phyloP scores from a whole-genome alignment of 108 stramenopile genomes.

The Skeletonema menzelii region DNA sequence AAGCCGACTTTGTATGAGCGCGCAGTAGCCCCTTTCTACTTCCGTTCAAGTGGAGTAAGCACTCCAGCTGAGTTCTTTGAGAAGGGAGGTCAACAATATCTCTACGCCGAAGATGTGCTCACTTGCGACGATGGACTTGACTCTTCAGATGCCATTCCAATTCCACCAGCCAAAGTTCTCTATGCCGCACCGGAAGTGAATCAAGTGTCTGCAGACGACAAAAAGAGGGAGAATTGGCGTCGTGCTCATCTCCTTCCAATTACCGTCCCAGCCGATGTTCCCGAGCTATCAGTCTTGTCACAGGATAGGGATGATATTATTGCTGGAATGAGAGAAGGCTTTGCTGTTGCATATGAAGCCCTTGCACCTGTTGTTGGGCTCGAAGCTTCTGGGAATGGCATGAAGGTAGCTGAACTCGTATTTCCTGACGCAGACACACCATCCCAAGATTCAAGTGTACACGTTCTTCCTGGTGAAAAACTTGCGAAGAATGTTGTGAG shows the following conservation, averaged over 20 bases:
- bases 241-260: constrained; percentile 71
- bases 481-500: neutral
- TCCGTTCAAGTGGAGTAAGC: constrained; percentile 58
- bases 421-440: constrained; percentile 22
- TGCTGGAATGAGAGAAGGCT: constrained; percentile 69
- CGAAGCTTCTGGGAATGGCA: constrained; percentile 15
- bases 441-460: neutral
- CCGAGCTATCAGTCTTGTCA: constrained; percentile 58
- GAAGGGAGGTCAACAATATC: constrained; percentile 80
- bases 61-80: constrained; percentile 74
- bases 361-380: constrained; percentile 58
- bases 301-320: constrained; percentile 69
- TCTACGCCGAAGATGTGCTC: constrained; percentile 79
- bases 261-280: constrained; percentile 55
- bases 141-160: constrained; percentile 41
- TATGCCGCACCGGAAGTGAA: constrained; percentile 50
- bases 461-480: neutral
- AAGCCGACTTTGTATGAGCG: constrained; percentile 73
- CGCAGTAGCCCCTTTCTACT: constrained; percentile 73
- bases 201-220: constrained; percentile 1
- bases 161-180: constrained; percentile 72
- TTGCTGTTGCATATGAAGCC: constrained; percentile 72
- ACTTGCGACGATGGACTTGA: constrained; percentile 61
- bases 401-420: constrained; percentile 32
- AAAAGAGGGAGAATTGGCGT: constrained; percentile 51